Base-by-base conservation (phyloP, 2,329 filamentous ascomycete species). In the Pseudogymnoascus sp. region DNA sequence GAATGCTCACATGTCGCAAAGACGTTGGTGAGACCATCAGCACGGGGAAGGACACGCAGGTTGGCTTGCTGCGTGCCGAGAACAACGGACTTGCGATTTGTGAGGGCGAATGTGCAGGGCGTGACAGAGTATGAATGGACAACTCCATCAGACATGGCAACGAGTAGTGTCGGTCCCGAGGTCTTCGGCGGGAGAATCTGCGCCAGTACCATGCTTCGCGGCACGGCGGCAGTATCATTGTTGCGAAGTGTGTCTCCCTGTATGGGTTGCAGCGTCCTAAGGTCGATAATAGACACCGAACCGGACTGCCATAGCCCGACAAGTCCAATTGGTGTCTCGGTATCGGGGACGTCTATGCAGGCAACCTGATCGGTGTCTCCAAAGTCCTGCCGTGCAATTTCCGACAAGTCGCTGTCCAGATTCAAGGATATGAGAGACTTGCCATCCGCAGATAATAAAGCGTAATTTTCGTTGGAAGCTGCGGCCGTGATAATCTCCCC, bases 1-100 rank as follows among this genome's bases (percentile, higher is more conserved):
- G 94, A 90, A 71, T 97, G 91, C 69, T 99, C 94, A 62, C 92
- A 96, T 0, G 91, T 96, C 0, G 92, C 91, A 72, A 99, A 96
- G 0, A 99, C 87, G 68, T 89, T 95, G 71, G 82, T 89, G 0
- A 90, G 77, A 0, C 82, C 84, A 58, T 74, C 79, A 0, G 79
- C 79, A 59, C 87, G 83, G 0, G 92, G 90, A 1, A 99, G 76
- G 21, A 89, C 80, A 63, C 93, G 88, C 68, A 99, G 87, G 12
- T 84, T 85, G 1, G 93, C 89, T 67, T 95, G 89, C 64, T 92
- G 88, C 12, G 89, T 93, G 25, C 94, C 93, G 10, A 99, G 79
- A 1, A 93, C 85, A 25, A 96, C 87, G 68, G 86, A 92, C 72
- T 92, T 96, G 65, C 87, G 86, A 0, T 85, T 82, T 0, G 86